Conservation (phyloP, 2,329 filamentous ascomycete species). For the Didymella glomerata region DNA sequence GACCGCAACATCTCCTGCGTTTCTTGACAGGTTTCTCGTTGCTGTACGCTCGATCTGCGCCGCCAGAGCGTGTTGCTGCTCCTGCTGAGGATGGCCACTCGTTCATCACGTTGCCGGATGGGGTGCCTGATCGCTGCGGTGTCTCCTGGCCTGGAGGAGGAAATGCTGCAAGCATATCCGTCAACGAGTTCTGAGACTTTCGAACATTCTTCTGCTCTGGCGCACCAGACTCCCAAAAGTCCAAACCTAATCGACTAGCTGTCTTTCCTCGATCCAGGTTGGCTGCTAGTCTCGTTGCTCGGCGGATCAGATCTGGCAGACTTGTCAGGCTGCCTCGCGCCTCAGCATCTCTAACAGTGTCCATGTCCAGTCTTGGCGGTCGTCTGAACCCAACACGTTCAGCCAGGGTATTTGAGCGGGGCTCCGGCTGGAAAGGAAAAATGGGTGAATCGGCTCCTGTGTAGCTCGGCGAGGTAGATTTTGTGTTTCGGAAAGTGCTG, state of each 20-base stretch:
- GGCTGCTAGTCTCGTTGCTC: conserved; percentile 84
- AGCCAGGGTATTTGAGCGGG: conserved; percentile 46
- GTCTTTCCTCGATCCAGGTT: conserved; percentile 85
- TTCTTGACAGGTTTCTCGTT: conserved; percentile 45
- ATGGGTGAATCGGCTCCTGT: conserved; percentile 39
- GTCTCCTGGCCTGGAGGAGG: conserved; percentile 66
- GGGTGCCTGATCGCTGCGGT: conserved; percentile 36
- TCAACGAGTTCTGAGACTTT: conserved; percentile 61
- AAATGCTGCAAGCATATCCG: conserved; percentile 72
- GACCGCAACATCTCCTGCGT: conserved; percentile 78
- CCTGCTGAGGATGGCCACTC: conserved; percentile 42
- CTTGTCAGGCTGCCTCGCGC: conserved; percentile 89
- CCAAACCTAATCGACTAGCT: conserved; percentile 65
- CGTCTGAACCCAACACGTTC: conserved; percentile 54
- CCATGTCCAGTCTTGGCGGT: conserved; percentile 81
- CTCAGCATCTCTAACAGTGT: conserved; percentile 82
- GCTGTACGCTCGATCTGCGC: conserved; percentile 18
- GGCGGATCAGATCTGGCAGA: conserved; percentile 85
- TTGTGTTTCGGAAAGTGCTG: conserved; percentile 35
- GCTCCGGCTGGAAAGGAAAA: conserved; percentile 44
- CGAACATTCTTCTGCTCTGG: conserved; percentile 46
- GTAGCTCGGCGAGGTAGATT: conserved; percentile 27
- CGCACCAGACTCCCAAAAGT: conserved; percentile 56
- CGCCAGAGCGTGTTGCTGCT: conserved; percentile 12
- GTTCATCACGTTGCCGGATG: conserved; percentile 38